Conservation (phyloP, 495 filamentous ascomycete species). For the Glarea lozoyensis region DNA sequence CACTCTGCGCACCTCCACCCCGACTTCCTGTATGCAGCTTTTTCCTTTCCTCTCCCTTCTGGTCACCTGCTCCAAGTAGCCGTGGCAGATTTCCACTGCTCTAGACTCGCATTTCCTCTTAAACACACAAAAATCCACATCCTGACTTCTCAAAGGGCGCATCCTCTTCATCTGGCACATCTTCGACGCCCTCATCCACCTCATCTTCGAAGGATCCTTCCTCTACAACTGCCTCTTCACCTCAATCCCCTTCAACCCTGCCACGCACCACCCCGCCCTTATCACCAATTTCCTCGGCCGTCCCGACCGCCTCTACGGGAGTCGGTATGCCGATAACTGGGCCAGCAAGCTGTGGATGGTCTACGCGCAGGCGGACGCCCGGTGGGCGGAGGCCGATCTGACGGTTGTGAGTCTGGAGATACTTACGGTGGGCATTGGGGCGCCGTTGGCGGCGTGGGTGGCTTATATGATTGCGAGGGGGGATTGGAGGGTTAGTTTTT, state of each 20-base stretch:
- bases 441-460: slow-evolving; percentile 53
- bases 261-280: slow-evolving; percentile 14
- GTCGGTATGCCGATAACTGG: slow-evolving; percentile 48
- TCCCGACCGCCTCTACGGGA: slow-evolving; percentile 57
- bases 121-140: too few species aligned
- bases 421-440: slow-evolving; percentile 72
- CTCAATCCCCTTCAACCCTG: slow-evolving; percentile 37
- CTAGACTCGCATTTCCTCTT: too few species aligned
- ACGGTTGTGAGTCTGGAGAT: slow-evolving; percentile 76
- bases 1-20: too few species aligned
- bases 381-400: slow-evolving; percentile 76
- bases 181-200: slow-evolving; percentile 85
- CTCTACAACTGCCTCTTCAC: slow-evolving; percentile 89
- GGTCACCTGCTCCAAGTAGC: too few species aligned
- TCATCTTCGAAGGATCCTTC: slow-evolving; percentile 81
- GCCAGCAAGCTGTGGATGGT: slow-evolving; percentile 65
- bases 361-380: slow-evolving; percentile 76
- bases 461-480: slow-evolving; percentile 55
- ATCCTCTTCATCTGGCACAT: slow-evolving; percentile 90
- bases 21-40: too few species aligned
- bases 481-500: slow-evolving; percentile 55
- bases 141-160: slow-evolving; percentile 34
- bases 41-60: too few species aligned
- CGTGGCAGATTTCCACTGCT: too few species aligned
- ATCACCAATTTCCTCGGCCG: slow-evolving; percentile 30